phyloP scores from a whole-genome alignment of 208 protist genomes.

The Novymonas esmeraldas region DNA sequence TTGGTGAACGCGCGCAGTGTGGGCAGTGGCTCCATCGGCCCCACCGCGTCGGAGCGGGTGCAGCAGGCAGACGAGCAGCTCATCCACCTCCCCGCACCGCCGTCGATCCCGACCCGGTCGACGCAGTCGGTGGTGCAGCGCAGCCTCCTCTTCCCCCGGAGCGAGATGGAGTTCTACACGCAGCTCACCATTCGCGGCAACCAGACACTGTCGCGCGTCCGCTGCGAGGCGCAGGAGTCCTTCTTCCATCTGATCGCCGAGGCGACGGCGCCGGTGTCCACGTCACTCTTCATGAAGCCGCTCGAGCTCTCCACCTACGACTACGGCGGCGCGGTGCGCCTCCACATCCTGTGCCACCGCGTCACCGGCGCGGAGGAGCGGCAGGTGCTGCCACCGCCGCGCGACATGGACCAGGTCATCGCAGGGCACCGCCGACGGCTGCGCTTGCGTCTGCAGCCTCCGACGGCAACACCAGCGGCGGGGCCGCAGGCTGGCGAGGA shows the following conservation, averaged over 20 bases:
- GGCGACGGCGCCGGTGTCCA: conserved; percentile 42
- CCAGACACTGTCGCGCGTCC: conserved; percentile 31
- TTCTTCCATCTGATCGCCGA: conserved; percentile 41
- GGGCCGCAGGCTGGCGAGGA: not conserved
- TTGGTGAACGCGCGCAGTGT: too few relatives aligned
- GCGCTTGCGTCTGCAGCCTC: conserved; percentile 10
- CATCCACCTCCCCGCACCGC: not conserved
- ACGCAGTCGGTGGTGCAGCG: conserved; percentile 21
- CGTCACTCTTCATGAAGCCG: conserved; percentile 50
- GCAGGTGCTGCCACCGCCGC: conserved; percentile 45
- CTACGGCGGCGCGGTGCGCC: conserved; percentile 45
- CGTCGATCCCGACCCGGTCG: conserved; percentile 22
- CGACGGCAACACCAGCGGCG: too few relatives aligned
- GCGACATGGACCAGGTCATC: conserved; percentile 30
- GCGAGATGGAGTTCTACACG: conserved; percentile 32
- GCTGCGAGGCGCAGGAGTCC: conserved; percentile 28
- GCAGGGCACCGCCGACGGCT: conserved; percentile 30
- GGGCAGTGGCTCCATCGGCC: too few relatives aligned
- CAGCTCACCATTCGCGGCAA: conserved; percentile 40
- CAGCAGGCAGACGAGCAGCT: not conserved
- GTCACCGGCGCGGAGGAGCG: conserved; percentile 25
- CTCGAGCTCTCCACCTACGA: conserved; percentile 43
- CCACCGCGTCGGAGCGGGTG: not conserved
- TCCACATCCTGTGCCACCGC: conserved; percentile 33
- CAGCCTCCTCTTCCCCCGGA: conserved; percentile 22